Evolutionary conservation across 1,139 yeast genomes (phyloP), one percentile per base, ranked within the genome.

Genomic region (Protomyces gravidus): DNA sequence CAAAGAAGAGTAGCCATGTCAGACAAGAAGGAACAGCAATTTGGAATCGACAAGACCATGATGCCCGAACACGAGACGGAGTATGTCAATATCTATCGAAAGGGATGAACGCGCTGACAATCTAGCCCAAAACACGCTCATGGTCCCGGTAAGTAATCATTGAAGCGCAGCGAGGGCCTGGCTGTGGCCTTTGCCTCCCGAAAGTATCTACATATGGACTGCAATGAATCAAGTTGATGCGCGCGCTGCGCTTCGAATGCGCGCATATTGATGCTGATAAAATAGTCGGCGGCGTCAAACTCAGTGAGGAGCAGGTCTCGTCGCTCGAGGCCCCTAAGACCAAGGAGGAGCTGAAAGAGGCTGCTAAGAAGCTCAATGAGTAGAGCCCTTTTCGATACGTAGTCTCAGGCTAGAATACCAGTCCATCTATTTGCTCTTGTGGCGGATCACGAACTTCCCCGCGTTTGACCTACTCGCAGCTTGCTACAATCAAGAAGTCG

Each of bases 21-120:
- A 26, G 55, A 50, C 55, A 50, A 50, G 39, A 26, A 45, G 47
- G 30, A 52, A 47, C 58, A 53, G 27, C 47, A 53, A 19, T 53
- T 53, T 17, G 58, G 58, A 1, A 53, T 53, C 36, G 58, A 53
- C 58, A 53, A 53, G 58, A 53, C 58, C 19, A 53, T 53, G 58
- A 53, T 53, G 58, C 58, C 58, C n/a, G 58, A 53, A 30, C 39
- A 33, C 23, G 58, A 53, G 39, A 53, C 58, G 5, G 58, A 53
- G 42, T 36, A 36, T 15, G 42, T 15, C 21, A 15, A 9, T 1
- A 19, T 17, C 19, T 36, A 6, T 11, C 9, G 19, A 1, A 5
- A 36, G 4, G 19, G 9, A 15, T 9, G 17, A 2, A n/a, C 6
- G 25, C 42, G 17, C 17, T n/a, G 7, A 36, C 17, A 19, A n/a